Evolutionary conservation across 768 basidiomycete genomes (phyloP).

Genomic region (Gautieria morchelliformis): DNA sequence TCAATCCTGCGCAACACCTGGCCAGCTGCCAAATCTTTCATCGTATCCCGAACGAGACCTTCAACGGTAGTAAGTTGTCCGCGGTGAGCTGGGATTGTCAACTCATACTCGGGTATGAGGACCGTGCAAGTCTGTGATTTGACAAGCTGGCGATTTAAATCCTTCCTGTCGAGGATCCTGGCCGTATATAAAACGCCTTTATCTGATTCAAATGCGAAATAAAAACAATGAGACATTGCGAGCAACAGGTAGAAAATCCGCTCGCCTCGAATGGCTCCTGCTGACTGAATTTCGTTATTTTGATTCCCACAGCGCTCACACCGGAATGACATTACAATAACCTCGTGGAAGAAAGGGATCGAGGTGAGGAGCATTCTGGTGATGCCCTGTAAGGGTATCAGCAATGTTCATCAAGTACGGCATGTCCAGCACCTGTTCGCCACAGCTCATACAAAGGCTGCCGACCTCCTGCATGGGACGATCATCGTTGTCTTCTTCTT

Average conservation of each 20-base stretch:
- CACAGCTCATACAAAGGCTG: constrained; percentile 90
- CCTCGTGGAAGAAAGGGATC: constrained; percentile 92
- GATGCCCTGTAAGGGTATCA: constrained; percentile 48
- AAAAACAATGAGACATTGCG: neutral
- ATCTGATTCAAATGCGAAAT: constrained; percentile 37
- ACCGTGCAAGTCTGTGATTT: constrained; percentile 79
- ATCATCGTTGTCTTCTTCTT: constrained; percentile 41
- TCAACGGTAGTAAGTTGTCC: constrained; percentile 97
- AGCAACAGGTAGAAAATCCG: constrained; percentile 7
- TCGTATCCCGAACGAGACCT: constrained; percentile 76
- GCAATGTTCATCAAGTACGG: neutral
- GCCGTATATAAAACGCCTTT: constrained; percentile 78
- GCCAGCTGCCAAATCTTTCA: constrained; percentile 68
- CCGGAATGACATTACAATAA: constrained; percentile 93
- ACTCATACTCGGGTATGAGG: constrained; percentile 75
- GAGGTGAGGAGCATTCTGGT: constrained; percentile 85
- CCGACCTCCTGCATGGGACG: constrained; percentile 74
- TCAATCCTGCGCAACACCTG: constrained; percentile 80
- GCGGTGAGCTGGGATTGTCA: constrained; percentile 78
- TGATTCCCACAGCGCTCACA: constrained; percentile 85
- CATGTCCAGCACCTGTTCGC: constrained; percentile 57
- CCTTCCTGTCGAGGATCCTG: constrained; percentile 58
- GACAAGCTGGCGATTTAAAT: constrained; percentile 89
- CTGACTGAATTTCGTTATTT: constrained; percentile 94
- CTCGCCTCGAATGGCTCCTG: constrained; percentile 76